Evolutionary conservation across 75 land plant species (phyloP).

Genomic region (Pinus tabuliformis): DNA sequence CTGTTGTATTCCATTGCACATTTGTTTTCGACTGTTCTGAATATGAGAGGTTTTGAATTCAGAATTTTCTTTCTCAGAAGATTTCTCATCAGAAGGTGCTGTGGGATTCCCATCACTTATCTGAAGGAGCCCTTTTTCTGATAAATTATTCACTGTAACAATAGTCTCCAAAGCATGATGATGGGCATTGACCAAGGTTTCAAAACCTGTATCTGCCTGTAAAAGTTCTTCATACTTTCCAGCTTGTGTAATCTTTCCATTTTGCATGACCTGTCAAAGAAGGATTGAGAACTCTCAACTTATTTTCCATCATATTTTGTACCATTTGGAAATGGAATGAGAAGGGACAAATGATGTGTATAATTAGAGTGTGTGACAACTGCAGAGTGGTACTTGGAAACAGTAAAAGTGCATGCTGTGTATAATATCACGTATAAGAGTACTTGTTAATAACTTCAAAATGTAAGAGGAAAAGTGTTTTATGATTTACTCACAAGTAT

Average conservation of each 20-base stretch:
- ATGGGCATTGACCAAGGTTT: conserved; percentile 82
- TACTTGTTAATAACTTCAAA: too few relatives aligned
- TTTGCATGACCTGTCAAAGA: conserved; percentile 75
- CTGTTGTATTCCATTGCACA: conserved; percentile 24
- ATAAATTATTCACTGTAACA: conserved; percentile 40
- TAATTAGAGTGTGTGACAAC: too few relatives aligned
- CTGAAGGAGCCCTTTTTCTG: neutral
- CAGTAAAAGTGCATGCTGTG: too few relatives aligned
- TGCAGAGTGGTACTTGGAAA: too few relatives aligned
- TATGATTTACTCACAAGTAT: conserved; percentile 55
- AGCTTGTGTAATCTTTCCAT: conserved; percentile 88
- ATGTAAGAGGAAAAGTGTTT: too few relatives aligned
- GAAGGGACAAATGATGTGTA: too few relatives aligned
- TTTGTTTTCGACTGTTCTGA: conserved; percentile 22
- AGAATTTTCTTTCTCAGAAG: conserved; percentile 2
- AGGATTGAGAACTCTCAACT: too few relatives aligned
- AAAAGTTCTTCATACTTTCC: conserved; percentile 78
- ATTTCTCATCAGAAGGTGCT: too few relatives aligned
- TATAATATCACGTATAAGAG: too few relatives aligned
- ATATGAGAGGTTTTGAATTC: neutral
- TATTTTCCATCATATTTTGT: too few relatives aligned
- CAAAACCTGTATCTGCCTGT: conserved; percentile 63
- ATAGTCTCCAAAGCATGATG: conserved; percentile 62
- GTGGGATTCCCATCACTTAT: too few relatives aligned
- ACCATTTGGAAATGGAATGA: too few relatives aligned